Evolutionary conservation across 257 asterid species (phyloP).

Genomic region (Coffea canephora): DNA sequence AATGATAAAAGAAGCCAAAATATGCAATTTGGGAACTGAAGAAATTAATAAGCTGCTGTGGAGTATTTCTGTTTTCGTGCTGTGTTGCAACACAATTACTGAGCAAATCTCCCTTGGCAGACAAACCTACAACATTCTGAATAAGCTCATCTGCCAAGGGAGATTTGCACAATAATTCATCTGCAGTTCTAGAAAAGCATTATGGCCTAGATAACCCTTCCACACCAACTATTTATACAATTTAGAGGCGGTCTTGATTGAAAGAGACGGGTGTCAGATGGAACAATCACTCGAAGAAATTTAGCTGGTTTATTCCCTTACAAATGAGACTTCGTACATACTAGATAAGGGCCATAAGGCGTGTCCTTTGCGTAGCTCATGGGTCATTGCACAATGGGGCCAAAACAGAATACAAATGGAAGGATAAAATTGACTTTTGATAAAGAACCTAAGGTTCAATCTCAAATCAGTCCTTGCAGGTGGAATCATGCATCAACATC

Average conservation of each 20-base stretch:
- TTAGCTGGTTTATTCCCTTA: conserved; percentile 7
- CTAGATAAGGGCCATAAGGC: no score
- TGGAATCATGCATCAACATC: no score
- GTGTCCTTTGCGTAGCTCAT: not conserved
- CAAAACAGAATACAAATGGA: no score
- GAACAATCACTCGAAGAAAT: not conserved
- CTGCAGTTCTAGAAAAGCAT: not conserved
- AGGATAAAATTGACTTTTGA: no score
- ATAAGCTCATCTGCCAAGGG: conserved; percentile 6
- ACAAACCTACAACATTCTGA: not conserved
- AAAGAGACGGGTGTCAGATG: not conserved
- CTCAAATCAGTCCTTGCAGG: no score
- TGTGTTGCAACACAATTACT: not conserved
- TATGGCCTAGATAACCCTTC: not conserved
- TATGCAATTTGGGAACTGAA: not conserved
- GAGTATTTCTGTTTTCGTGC: not conserved
- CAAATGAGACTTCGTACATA: not conserved
- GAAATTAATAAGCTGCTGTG: not conserved
- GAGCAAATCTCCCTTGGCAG: conserved; percentile 23
- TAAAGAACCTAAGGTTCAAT: no score
- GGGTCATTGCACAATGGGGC: not conserved
- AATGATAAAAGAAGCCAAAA: not conserved
- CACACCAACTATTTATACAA: not conserved
- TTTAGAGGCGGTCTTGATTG: no score
- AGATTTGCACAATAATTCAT: conserved; percentile 11